phyloP scores from a whole-genome alignment of 371 early-diverging fungal species.

The Parasitella parasitica region DNA sequence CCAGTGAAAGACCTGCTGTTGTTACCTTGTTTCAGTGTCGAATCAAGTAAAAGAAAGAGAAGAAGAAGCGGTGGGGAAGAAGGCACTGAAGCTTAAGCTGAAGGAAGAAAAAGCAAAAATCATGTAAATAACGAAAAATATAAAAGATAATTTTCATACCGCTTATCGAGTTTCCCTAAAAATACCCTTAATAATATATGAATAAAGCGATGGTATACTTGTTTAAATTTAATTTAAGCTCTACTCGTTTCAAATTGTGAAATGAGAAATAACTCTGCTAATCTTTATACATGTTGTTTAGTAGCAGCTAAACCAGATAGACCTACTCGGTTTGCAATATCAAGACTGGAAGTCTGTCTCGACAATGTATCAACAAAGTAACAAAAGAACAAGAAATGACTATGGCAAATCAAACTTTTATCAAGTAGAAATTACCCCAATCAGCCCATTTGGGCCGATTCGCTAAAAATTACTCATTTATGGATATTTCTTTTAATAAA shows the following conservation, averaged over 20 bases:
- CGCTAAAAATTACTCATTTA: too few relatives aligned
- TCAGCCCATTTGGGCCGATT: too few relatives aligned
- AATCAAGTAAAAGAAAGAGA: too few relatives aligned
- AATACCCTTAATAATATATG: slow-evolving; percentile 11
- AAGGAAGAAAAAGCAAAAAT: slow-evolving; percentile 17
- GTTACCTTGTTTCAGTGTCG: too few relatives aligned
- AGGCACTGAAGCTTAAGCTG: slow-evolving; percentile 7
- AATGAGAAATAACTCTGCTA: slow-evolving; percentile 9
- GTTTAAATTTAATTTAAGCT: slow-evolving; percentile 10
- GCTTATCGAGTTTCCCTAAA: slow-evolving; percentile 16
- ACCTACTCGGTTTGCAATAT: slow-evolving; percentile 8
- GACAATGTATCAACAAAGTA: slow-evolving; percentile 15
- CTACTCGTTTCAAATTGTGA: slow-evolving; percentile 14
- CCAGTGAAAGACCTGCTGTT: too few relatives aligned
- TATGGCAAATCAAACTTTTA: slow-evolving; percentile 13
- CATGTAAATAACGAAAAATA: slow-evolving; percentile 14
- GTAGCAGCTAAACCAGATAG: slow-evolving; percentile 8
- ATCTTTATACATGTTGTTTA: slow-evolving; percentile 7
- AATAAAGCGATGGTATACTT: slow-evolving; percentile 8
- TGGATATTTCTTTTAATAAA: too few relatives aligned
- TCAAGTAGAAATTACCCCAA: not conserved
- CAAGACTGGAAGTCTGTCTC: slow-evolving; percentile 15
- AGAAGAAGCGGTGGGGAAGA: too few relatives aligned
- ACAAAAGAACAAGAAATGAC: slow-evolving; percentile 16
- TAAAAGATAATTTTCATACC: slow-evolving; percentile 17